Conservation (phyloP, 75 land plant genomes). For the Cupressus sempervirens region DNA sequence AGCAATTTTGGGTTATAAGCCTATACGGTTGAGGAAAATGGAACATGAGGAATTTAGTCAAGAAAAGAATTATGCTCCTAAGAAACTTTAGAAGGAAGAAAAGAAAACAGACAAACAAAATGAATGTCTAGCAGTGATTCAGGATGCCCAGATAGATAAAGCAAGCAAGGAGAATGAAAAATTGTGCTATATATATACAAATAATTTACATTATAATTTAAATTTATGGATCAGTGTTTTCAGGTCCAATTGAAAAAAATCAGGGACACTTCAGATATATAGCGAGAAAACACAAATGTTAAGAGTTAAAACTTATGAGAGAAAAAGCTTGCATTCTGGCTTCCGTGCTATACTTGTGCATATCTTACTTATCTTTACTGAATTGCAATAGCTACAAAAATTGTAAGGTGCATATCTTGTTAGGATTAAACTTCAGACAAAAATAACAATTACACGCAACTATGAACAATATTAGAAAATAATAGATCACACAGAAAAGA, state of each 20-base stretch:
- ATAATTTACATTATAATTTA: background rate
- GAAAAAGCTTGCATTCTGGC: background rate
- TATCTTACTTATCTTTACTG: background rate
- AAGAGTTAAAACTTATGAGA: background rate
- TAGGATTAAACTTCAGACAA: no score
- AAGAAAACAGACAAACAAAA: background rate
- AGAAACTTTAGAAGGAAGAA: background rate
- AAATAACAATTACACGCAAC: no score
- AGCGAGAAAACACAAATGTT: background rate
- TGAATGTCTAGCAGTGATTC: background rate
- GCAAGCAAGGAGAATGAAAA: background rate
- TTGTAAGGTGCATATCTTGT: background rate
- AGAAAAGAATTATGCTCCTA: background rate
- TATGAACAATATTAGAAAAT: no score
- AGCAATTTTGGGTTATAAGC: no score
- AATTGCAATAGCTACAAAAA: background rate
- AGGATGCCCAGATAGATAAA: background rate
- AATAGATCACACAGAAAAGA: no score
- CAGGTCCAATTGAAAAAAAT: background rate
- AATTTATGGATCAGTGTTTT: background rate
- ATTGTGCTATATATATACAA: background rate
- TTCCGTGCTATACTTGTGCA: background rate
- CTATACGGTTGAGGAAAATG: background rate
- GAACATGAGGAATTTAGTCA: background rate
- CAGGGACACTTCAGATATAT: background rate